A percentile compares a stretch with the other conserved stretches of the same genome.
phyloP scores from a whole-genome alignment of 345 rosid species.

The Gossypium rotundifolium region DNA sequence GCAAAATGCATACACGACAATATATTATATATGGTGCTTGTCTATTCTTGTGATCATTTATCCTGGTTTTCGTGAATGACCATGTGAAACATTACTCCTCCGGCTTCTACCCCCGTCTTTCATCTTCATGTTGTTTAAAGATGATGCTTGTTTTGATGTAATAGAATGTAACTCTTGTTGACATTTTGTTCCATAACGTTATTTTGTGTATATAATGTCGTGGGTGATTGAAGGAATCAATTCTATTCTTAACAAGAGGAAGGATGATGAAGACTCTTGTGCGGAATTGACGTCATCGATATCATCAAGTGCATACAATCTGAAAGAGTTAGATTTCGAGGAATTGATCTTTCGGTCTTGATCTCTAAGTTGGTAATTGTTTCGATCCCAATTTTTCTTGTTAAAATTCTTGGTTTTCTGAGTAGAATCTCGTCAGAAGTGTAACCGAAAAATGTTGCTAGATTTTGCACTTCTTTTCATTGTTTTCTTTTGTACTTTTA shows the following conservation, averaged over 20 bases:
- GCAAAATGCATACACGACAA: too few relatives aligned
- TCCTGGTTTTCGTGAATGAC: too few relatives aligned
- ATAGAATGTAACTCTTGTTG: not conserved
- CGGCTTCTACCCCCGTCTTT: not conserved
- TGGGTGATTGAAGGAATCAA: slow-evolving; percentile 64
- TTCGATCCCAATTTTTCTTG: slow-evolving; percentile 10
- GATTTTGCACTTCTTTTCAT: slow-evolving; percentile 6
- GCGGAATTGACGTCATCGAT: slow-evolving; percentile 66
- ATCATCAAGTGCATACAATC: slow-evolving; percentile 88
- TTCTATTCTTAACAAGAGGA: slow-evolving; percentile 36
- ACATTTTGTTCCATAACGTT: not conserved
- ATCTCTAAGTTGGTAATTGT: slow-evolving; percentile 83
- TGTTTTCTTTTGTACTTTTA: not conserved
- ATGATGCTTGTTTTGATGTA: not conserved
- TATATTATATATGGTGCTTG: too few relatives aligned
- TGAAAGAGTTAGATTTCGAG: slow-evolving; percentile 68
- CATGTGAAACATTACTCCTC: too few relatives aligned
- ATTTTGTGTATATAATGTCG: slow-evolving; percentile 23
- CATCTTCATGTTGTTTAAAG: not conserved
- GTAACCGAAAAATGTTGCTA: not conserved
- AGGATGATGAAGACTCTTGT: slow-evolving; percentile 47
- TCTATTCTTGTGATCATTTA: too few relatives aligned
- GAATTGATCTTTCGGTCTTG: slow-evolving; percentile 85
- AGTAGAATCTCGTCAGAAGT: not conserved
- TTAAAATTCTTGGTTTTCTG: not conserved